phyloP scores from a whole-genome alignment of 768 basidiomycete species.

The Dendrothele bispora region DNA sequence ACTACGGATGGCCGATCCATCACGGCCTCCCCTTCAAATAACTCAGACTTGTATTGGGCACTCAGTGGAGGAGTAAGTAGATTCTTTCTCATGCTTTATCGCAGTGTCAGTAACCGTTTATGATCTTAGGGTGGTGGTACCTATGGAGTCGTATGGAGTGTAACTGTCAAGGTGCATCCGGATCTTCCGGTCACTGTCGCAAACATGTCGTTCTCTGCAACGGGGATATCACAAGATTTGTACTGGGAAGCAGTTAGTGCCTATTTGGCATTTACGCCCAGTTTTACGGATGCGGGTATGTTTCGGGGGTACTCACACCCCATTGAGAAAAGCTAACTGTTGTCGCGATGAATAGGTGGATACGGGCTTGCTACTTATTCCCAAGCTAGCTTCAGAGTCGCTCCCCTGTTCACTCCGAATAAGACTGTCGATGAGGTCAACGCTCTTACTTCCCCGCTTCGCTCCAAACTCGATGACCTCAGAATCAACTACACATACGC shows the following conservation, averaged over 20 bases:
- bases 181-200: slow-evolving; percentile 6
- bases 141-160: slow-evolving; percentile 6
- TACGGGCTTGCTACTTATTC: slow-evolving; percentile 2
- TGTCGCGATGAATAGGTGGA: too few species aligned
- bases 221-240: slow-evolving; percentile 1
- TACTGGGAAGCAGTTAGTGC: slow-evolving; percentile 8
- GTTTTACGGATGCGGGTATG: not conserved
- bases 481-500: slow-evolving; percentile 15
- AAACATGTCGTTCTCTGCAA: not conserved
- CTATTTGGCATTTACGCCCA: not conserved
- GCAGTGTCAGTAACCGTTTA: not conserved
- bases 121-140: slow-evolving; percentile 6
- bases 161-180: slow-evolving; percentile 6
- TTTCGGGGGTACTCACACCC: too few species aligned
- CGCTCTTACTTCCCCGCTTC: not conserved
- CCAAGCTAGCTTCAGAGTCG: not conserved
- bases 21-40: slow-evolving; percentile 30
- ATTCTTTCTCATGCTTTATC: not conserved
- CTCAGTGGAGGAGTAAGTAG: slow-evolving; percentile 27
- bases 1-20: slow-evolving; percentile 35
- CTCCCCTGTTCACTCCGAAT: slow-evolving; percentile 6
- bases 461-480: slow-evolving; percentile 1
- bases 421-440: not conserved
- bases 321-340: too few species aligned
- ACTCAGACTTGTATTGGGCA: slow-evolving; percentile 41